Evolutionary conservation across 768 basidiomycete species (phyloP).

Genomic region (Pleurotus sapidus): DNA sequence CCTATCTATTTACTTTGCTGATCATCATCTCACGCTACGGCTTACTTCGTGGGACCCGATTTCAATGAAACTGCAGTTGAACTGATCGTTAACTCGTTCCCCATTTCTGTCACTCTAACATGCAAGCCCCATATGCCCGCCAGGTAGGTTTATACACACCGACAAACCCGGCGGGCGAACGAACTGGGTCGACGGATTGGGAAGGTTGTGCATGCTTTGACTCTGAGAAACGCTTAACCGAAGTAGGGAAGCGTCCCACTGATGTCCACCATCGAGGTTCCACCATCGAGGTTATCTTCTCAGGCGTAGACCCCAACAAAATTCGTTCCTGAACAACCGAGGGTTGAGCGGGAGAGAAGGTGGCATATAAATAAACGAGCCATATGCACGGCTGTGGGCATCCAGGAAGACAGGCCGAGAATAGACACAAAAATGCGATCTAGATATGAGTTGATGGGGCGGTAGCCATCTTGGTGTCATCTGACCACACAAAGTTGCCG

Average conservation of each 20-base stretch:
- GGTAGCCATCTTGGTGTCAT: background rate
- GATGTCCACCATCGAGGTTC: background rate
- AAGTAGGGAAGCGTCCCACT: background rate
- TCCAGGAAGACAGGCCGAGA: background rate
- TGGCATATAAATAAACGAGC: background rate
- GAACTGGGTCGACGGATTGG: background rate
- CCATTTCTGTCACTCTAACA: background rate
- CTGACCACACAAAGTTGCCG: background rate
- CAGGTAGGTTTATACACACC: background rate
- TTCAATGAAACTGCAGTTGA: background rate
- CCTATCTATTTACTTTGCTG: conserved; percentile 3
- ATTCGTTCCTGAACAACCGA: conserved; percentile 2
- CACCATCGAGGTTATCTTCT: background rate
- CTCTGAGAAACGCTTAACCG: no score
- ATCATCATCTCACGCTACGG: background rate
- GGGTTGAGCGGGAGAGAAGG: background rate
- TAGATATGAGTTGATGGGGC: background rate
- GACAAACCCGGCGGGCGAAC: background rate
- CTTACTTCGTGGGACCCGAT: background rate
- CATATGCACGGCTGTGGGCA: background rate
- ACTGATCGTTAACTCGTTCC: background rate
- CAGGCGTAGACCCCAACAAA: background rate
- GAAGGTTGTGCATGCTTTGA: background rate
- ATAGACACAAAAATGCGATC: background rate
- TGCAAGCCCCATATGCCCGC: background rate